These are phyloP conservation scores for Exsudoporus frostii DNA, from an alignment of 768 basidiomycete genomes.

Conservation along the genomic window DNA sequence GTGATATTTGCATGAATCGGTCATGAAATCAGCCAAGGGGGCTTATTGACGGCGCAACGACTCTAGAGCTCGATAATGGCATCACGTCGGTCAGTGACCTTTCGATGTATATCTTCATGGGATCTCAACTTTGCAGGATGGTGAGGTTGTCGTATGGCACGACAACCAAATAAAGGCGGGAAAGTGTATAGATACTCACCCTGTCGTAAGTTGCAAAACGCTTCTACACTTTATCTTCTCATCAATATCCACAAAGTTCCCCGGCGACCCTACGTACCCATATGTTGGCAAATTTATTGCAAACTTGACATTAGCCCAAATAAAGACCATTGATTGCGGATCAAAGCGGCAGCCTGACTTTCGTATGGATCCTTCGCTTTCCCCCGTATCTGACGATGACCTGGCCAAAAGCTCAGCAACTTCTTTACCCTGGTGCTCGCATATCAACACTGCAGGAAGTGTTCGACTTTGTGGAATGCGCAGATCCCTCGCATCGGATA, in stretches of 20 bases:
- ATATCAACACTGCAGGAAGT: slow-evolving; percentile 73
- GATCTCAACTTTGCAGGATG: slow-evolving; percentile 49
- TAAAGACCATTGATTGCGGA: slow-evolving; percentile 80
- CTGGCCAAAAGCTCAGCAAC: slow-evolving; percentile 49
- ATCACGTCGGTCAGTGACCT: slow-evolving; percentile 54
- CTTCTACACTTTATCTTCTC: background rate
- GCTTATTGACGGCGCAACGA: slow-evolving; percentile 70
- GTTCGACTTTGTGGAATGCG: slow-evolving; percentile 74
- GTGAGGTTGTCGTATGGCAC: slow-evolving; percentile 76
- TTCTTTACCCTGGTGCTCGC: slow-evolving; percentile 62
- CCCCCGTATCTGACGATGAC: background rate
- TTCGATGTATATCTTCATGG: background rate
- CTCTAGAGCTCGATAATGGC: slow-evolving; percentile 77
- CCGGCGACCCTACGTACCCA: slow-evolving; percentile 59
- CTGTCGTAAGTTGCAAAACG: slow-evolving; percentile 44
- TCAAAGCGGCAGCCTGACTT: slow-evolving; percentile 56
- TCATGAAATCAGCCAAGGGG: slow-evolving; percentile 44
- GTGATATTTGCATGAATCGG: slow-evolving; percentile 8
- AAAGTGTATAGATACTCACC: slow-evolving; percentile 69
- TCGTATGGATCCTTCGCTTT: slow-evolving; percentile 42
- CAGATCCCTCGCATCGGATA: slow-evolving; percentile 59
- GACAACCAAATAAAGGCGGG: slow-evolving; percentile 60
- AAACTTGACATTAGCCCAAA: slow-evolving; percentile 75
- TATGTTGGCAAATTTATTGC: slow-evolving; percentile 76
- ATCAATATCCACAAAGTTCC: slow-evolving; percentile 37